These are phyloP conservation scores for Camellia granthamiana DNA, from an alignment of 148 eudicot species.

Conservation along the genomic window DNA sequence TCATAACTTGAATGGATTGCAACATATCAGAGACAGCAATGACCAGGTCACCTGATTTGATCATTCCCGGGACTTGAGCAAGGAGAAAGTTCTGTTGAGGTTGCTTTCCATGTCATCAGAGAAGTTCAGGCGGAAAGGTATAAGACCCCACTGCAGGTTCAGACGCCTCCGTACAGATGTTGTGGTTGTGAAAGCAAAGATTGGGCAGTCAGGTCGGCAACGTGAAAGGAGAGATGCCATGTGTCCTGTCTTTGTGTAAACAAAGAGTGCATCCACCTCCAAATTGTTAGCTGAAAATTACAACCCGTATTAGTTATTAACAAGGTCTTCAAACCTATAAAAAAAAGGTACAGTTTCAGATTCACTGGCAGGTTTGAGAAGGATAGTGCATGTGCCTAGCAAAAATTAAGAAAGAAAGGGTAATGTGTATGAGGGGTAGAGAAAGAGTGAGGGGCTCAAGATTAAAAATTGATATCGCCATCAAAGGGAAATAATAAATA, in stretches of 20 bases:
- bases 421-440: too few relatives aligned
- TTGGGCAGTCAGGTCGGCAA: conserved; percentile 84
- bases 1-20: conserved; percentile 85
- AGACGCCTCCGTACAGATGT: conserved; percentile 74
- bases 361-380: too few relatives aligned
- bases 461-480: too few relatives aligned
- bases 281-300: conserved; percentile 68
- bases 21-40: conserved; percentile 82
- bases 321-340: background rate
- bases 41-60: conserved; percentile 81
- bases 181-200: conserved; percentile 69
- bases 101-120: conserved; percentile 84
- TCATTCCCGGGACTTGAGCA: conserved; percentile 79
- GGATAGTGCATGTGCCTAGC: too few relatives aligned
- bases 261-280: conserved; percentile 76
- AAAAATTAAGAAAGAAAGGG: too few relatives aligned
- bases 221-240: conserved; percentile 87
- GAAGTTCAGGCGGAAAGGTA: conserved; percentile 80
- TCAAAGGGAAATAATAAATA: too few relatives aligned
- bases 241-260: conserved; percentile 75
- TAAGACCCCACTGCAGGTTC: conserved; percentile 88
- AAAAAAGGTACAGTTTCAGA: too few relatives aligned
- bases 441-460: too few relatives aligned
- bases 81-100: conserved; percentile 64
- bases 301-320: background rate